These are phyloP conservation scores for Solanum chacoense DNA, from an alignment of 305 asterid genomes.

Conservation along the genomic window DNA sequence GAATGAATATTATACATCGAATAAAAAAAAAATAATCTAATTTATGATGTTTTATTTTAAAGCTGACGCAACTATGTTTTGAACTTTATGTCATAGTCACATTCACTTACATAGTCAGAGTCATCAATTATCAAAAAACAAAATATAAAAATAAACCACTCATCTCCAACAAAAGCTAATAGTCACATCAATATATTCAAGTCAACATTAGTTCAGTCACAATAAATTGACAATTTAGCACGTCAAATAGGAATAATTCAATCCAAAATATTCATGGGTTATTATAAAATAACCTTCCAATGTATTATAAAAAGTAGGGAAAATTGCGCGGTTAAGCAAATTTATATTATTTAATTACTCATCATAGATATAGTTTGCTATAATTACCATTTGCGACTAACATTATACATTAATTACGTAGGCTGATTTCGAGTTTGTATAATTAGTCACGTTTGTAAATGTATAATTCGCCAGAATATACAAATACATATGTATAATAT, in stretches of 20 bases:
- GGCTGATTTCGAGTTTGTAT: no score
- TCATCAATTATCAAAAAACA: not conserved
- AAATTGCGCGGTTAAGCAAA: no score
- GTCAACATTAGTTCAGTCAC: not conserved
- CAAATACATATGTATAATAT: no score
- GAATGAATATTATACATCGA: not conserved
- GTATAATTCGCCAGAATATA: no score
- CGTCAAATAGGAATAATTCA: not conserved
- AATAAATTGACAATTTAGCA: not conserved
- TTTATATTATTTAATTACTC: no score
- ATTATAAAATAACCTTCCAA: not conserved
- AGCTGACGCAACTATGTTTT: not conserved
- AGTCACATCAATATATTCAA: not conserved
- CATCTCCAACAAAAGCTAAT: not conserved
- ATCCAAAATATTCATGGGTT: not conserved
- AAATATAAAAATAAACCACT: no score
- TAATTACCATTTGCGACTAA: no score
- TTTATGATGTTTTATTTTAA: not conserved
- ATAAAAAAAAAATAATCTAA: not conserved
- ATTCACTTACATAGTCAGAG: not conserved
- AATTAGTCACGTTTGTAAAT: no score
- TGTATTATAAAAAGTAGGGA: not conserved
- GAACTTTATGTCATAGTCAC: not conserved
- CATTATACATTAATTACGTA: no score
- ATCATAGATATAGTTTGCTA: no score